Conservation (phyloP, 2,329 filamentous ascomycete genomes). For the Ascochyta pisi region DNA sequence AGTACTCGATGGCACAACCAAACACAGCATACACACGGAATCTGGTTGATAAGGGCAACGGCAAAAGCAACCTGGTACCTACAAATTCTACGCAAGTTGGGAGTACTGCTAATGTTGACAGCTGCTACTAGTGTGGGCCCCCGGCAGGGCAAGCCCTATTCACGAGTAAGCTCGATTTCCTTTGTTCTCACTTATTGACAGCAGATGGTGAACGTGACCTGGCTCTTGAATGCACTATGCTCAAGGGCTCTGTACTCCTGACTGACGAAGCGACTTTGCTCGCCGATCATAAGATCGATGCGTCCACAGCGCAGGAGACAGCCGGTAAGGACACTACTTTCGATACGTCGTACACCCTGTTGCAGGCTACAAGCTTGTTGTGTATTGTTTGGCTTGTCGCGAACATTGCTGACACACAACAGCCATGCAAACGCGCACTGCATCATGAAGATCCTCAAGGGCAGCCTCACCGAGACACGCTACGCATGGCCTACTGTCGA, state of each 20-base stretch:
- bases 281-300: constrained; percentile 39
- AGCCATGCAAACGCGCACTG: constrained; percentile 77
- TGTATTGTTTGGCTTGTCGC: not conserved
- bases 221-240: not conserved
- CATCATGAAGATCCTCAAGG: constrained; percentile 86
- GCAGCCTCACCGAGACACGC: constrained; percentile 79
- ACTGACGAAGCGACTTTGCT: constrained; percentile 39
- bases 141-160: constrained; percentile 81
- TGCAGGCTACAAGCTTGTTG: not conserved
- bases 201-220: constrained; percentile 40
- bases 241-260: constrained; percentile 30
- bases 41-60: constrained; percentile 88
- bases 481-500: constrained; percentile 72
- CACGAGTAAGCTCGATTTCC: constrained; percentile 65
- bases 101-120: constrained; percentile 46
- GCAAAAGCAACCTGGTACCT: constrained; percentile 73
- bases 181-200: constrained; percentile 21
- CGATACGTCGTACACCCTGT: constrained; percentile 4
- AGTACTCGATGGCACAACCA: constrained; percentile 75
- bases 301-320: constrained; percentile 36
- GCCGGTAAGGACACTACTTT: constrained; percentile 32
- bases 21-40: constrained; percentile 82
- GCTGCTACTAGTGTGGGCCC: constrained; percentile 89
- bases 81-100: not conserved
- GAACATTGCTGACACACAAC: constrained; percentile 8